Percentiles rank a stretch among this genome's conserved stretches.
Conservation (phyloP, 2,329 filamentous ascomycete species). For the Aspergillus hiratsukae region DNA sequence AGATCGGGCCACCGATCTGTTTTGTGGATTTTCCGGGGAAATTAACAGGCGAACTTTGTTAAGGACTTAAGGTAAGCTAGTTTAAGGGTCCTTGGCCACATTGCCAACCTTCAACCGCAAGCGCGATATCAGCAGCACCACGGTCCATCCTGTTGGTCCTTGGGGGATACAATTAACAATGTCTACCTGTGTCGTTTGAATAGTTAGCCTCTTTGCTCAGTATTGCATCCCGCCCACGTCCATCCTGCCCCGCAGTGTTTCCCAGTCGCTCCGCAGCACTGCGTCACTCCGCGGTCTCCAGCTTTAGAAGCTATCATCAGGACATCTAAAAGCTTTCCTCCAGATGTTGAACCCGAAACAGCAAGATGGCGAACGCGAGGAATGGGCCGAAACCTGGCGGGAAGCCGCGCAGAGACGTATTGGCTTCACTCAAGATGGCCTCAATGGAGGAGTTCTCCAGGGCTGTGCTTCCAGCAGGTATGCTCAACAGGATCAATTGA, state of each 20-base stretch:
- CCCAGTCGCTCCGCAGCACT: neutral
- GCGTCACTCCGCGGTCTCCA: neutral
- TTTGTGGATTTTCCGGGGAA: neutral
- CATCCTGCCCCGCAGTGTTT: neutral
- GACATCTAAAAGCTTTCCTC: constrained; percentile 9
- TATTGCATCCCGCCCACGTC: neutral
- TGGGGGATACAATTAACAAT: neutral
- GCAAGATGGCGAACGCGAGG: constrained; percentile 48
- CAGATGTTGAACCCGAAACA: constrained; percentile 23
- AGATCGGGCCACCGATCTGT: neutral
- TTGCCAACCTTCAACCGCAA: neutral
- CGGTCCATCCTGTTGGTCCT: neutral
- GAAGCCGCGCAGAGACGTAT: constrained; percentile 50
- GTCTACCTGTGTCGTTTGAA: neutral
- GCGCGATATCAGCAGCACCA: neutral
- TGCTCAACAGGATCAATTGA: constrained; percentile 15
- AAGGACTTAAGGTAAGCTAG: too few species aligned
- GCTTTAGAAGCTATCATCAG: constrained; percentile 3
- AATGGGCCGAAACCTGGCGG: constrained; percentile 34
- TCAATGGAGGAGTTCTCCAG: constrained; percentile 71
- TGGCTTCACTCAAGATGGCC: constrained; percentile 73
- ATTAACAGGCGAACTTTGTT: neutral
- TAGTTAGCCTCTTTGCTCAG: neutral
- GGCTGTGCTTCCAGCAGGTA: constrained; percentile 77
- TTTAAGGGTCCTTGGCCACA: neutral